These are phyloP conservation scores for Arthrobotrys iridis DNA, from an alignment of 2,329 filamentous ascomycete genomes.

Conservation along the genomic window DNA sequence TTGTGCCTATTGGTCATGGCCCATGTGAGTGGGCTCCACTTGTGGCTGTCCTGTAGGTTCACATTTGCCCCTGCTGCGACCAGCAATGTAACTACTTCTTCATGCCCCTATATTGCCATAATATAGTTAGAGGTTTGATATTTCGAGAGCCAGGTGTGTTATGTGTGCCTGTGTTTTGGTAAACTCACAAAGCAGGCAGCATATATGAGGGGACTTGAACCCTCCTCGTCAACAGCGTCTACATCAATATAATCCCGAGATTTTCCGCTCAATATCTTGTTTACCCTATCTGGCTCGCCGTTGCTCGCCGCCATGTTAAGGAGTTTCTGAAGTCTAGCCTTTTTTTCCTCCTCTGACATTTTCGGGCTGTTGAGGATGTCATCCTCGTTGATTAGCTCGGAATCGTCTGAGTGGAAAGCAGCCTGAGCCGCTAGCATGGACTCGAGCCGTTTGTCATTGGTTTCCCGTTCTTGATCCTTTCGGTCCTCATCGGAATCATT, in stretches of 20 bases:
- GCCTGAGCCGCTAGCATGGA: constrained; percentile 96
- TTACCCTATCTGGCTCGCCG: constrained; percentile 84
- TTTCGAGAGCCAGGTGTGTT: neutral
- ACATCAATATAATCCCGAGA: constrained; percentile 82
- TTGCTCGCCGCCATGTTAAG: constrained; percentile 97
- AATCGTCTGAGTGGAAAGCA: constrained; percentile 76
- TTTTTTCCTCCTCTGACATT: constrained; percentile 80
- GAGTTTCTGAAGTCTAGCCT: constrained; percentile 81
- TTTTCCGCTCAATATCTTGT: constrained; percentile 77
- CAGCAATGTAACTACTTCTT: constrained; percentile 83
- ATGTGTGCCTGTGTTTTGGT: constrained; percentile 6
- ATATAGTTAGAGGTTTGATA: constrained; percentile 12
- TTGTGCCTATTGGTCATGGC: constrained; percentile 99
- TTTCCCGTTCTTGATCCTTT: constrained; percentile 64
- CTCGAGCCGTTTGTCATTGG: constrained; percentile 88
- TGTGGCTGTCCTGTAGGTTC: constrained; percentile 92
- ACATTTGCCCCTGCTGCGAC: constrained; percentile 87
- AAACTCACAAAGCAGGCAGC: constrained; percentile 90
- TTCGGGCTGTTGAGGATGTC: constrained; percentile 78
- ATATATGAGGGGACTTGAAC: constrained; percentile 95
- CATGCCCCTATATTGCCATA: constrained; percentile 73
- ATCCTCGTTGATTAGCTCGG: constrained; percentile 80
- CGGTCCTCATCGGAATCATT: constrained; percentile 69
- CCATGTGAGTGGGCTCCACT: constrained; percentile 99
- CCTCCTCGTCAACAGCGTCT: constrained; percentile 89